Evolutionary conservation across 352 stramenopile genomes (phyloP), one percentile per base, ranked within the genome.

Genomic region (Phytophthora cryptogea): DNA sequence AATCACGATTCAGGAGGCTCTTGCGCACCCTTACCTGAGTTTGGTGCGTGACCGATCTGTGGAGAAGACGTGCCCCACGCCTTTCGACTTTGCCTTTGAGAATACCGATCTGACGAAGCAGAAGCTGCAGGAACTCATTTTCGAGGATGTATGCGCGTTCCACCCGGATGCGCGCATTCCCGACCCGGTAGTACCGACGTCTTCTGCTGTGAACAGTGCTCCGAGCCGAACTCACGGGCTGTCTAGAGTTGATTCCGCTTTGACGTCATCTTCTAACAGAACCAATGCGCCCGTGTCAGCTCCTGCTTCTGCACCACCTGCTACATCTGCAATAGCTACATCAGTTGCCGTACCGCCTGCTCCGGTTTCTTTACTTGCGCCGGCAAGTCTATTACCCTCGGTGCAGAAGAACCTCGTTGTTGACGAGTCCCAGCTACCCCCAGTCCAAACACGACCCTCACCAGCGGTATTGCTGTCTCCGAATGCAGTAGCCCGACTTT

Each of bases 111-210:
- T 97, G 52, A 97, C 90, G 10, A 95, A 96, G 67, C 72, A 80
- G 46, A 97, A 97, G 60, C 68, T 97, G 20, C 89, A 96, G 62
- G 85, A 94, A 58, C 74, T 97, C 13, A 96, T 97, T 48, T 97
- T 97, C 53, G 88, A 96, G 59, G 90, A 97, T 57, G 86, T 97
- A 0, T 94, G 84, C 41, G 60, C 74, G 26, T 97, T 96, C 68
- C 90, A 97, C 53, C 89, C 89, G 3, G 88, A 96, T 44, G 80
- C 83, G 30, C 66, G 70, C 10, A 77, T 90, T 44, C 56, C 71
- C 8, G 79, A 91, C 23, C 64, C 64, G 14, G 50, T 62, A 8
- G 20, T 62, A 27, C 31, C 54, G 14, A 36, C 51, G 5, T 16
- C 61, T 10, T 26, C 52, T 31, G 30, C 62, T 43, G 31, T 58